A percentile compares a stretch with the other conserved stretches of the same genome.
Conservation (phyloP, 2,329 filamentous ascomycete genomes). For the Cordyceps javanica region DNA sequence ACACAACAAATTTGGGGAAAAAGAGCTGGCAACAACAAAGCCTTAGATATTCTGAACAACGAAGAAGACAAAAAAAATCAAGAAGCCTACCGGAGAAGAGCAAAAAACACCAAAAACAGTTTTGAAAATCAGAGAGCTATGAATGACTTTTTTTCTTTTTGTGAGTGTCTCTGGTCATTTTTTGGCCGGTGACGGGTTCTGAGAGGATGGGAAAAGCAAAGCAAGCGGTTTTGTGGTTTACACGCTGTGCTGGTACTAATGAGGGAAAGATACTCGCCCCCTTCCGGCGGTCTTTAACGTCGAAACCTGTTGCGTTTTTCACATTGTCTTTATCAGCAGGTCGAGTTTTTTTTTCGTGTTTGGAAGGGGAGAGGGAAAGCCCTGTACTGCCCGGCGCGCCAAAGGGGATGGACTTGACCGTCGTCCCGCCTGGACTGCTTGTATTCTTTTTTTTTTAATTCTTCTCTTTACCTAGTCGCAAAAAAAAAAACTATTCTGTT, state of each 20-base stretch:
- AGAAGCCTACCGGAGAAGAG: not conserved
- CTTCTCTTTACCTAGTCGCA: conserved; percentile 11
- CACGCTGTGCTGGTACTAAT: conserved; percentile 65
- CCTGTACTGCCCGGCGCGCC: conserved; percentile 74
- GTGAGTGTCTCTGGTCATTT: no score
- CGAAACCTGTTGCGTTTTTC: no score
- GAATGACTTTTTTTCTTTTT: no score
- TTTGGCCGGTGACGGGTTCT: no score
- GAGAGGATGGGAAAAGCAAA: conserved; percentile 3
- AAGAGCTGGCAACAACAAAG: no score
- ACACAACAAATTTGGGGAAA: no score
- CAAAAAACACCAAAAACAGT: no score
- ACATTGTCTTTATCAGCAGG: not conserved
- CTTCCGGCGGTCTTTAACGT: conserved; percentile 22
- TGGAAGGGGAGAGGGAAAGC: conserved; percentile 77
- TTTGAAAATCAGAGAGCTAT: no score
- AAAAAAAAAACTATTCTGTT: no score
- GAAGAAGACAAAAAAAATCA: not conserved
- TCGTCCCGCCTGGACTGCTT: conserved; percentile 53
- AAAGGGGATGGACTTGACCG: conserved; percentile 76
- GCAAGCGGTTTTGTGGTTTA: conserved; percentile 13
- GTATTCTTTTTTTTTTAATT: conserved; percentile 12
- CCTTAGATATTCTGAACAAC: not conserved
- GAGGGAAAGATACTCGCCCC: conserved; percentile 98
- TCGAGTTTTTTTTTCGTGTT: conserved; percentile 10